Evolutionary conservation across 208 protist genomes (phyloP).

Genomic region (Leishmania turanica): DNA sequence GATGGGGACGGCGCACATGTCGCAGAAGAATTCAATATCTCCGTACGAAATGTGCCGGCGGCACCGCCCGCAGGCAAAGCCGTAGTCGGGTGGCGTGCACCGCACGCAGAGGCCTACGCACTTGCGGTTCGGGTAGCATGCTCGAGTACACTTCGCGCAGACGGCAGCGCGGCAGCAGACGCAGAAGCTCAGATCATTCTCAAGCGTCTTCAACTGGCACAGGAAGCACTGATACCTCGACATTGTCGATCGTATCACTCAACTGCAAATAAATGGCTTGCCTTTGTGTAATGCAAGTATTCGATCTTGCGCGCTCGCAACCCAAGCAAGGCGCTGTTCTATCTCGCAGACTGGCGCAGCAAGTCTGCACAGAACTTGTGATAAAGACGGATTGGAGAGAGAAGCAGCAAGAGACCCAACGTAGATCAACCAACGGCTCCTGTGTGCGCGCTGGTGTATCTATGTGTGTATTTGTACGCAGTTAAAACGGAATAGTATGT

Average conservation of each 20-base stretch:
- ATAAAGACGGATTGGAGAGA: not conserved
- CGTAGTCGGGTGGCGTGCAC: constrained; percentile 32
- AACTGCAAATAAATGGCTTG: not conserved
- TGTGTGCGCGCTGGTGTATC: not conserved
- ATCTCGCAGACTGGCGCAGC: not conserved
- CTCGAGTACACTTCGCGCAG: constrained; percentile 43
- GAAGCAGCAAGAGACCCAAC: not conserved
- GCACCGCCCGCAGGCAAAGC: constrained; percentile 65
- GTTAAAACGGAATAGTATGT: not conserved
- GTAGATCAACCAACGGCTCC: not conserved
- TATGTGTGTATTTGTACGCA: not conserved
- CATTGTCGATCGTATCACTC: not conserved
- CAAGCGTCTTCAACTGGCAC: constrained; percentile 21
- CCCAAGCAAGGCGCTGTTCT: not conserved
- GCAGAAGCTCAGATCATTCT: constrained; percentile 37
- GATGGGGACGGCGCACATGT: constrained; percentile 56
- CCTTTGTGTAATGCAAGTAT: not conserved
- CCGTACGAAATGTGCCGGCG: constrained; percentile 15
- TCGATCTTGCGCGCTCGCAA: not conserved
- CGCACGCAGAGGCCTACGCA: constrained; percentile 45
- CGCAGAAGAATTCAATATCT: constrained; percentile 57
- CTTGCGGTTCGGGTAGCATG: constrained; percentile 39
- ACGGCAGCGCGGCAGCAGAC: constrained; percentile 41
- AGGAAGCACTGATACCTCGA: constrained; percentile 24
- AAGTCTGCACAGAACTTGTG: not conserved